These are phyloP conservation scores for Xylariaceae sp. DNA, from an alignment of 2,329 filamentous ascomycete genomes.

Conservation along the genomic window DNA sequence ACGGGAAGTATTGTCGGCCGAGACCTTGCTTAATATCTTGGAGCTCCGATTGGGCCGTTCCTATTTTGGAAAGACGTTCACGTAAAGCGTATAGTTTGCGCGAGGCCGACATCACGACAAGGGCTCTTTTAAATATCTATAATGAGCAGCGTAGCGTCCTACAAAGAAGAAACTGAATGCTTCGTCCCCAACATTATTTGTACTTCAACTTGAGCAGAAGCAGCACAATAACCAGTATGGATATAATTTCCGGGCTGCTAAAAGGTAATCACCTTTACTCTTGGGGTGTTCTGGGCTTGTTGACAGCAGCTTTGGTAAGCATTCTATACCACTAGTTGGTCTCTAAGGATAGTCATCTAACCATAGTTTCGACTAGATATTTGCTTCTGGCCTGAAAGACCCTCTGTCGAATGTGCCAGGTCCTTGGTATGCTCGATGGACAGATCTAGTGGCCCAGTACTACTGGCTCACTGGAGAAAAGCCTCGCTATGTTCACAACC, in stretches of 20 bases:
- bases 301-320: constrained; percentile 23
- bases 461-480: constrained; percentile 20
- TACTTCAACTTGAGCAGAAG: neutral
- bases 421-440: constrained; percentile 31
- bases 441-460: constrained; percentile 18
- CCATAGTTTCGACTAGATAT: neutral
- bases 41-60: no score
- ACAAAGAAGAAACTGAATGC: neutral
- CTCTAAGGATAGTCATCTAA: neutral
- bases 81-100: no score
- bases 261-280: constrained; percentile 12
- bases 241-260: neutral
- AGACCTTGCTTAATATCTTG: neutral
- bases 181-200: no score
- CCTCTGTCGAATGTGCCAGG: constrained; percentile 29
- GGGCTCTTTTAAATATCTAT: neutral
- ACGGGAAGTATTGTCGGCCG: constrained; percentile 12
- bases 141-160: neutral
- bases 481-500: constrained; percentile 30
- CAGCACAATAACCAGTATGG: constrained; percentile 5
- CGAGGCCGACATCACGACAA: no score
- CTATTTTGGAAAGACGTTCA: no score
- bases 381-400: constrained; percentile 11
- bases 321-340: neutral
- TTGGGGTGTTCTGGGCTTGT: constrained; percentile 13